Percentiles rank a stretch among this genome's conserved stretches.
phyloP scores from a whole-genome alignment of 176 grass and related monocot species.

The Oryza longistaminata region DNA sequence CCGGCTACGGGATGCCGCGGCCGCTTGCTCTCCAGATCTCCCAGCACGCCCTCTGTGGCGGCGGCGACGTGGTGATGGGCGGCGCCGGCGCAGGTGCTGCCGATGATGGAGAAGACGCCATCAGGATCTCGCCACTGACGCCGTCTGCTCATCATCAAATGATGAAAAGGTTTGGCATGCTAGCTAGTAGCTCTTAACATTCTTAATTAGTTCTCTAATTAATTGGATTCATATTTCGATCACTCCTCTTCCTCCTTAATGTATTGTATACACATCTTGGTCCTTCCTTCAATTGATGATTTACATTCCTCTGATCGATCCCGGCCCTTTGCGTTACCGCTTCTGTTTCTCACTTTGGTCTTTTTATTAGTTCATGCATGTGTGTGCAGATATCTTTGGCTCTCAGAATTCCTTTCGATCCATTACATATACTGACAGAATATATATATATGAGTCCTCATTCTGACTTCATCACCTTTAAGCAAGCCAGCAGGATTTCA shows the following conservation, averaged over 20 bases:
- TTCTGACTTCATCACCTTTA: background rate
- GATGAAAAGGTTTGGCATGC: conserved; percentile 38
- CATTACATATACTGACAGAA: background rate
- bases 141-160: conserved; percentile 47
- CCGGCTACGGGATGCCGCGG: conserved; percentile 8
- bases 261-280: background rate
- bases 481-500: background rate
- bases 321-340: background rate
- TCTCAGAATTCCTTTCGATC: background rate
- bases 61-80: background rate
- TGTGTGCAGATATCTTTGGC: background rate
- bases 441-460: no score
- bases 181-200: background rate
- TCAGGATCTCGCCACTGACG: conserved; percentile 32
- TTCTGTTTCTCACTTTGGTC: background rate
- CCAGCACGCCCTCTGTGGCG: conserved; percentile 1
- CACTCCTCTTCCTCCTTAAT: background rate
- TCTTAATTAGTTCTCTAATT: background rate
- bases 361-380: conserved; percentile 24
- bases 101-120: conserved; percentile 26
- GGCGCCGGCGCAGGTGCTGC: background rate
- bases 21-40: conserved; percentile 33
- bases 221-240: background rate
- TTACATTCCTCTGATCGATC: background rate
- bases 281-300: background rate